Conservation (phyloP, 2,329 filamentous ascomycete genomes). For the Rhynchosporium graminicola region DNA sequence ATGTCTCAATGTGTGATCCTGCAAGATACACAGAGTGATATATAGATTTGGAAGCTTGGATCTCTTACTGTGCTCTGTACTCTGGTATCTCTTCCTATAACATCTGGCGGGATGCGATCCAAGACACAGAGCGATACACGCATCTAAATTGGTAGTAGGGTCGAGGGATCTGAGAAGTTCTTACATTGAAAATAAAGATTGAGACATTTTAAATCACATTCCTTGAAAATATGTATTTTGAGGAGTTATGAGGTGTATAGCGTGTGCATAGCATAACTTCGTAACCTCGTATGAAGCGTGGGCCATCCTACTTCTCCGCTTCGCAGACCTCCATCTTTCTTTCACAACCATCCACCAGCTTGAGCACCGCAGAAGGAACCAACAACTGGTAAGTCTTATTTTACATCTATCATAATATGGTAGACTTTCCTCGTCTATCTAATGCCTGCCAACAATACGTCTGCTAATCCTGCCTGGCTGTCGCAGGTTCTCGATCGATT, state of each 20-base stretch:
- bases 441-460: slow-evolving; percentile 19
- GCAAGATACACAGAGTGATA: background rate
- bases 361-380: slow-evolving; percentile 27
- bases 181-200: slow-evolving; percentile 22
- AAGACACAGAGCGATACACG: background rate
- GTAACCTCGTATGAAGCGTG: slow-evolving; percentile 21
- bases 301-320: slow-evolving; percentile 28
- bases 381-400: slow-evolving; percentile 31
- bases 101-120: slow-evolving; percentile 7
- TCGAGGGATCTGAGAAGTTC: background rate
- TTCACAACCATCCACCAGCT: slow-evolving; percentile 19
- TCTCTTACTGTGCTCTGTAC: slow-evolving; percentile 13
- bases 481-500: slow-evolving; percentile 35
- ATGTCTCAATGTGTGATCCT: slow-evolving; percentile 18
- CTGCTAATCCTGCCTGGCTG: slow-evolving; percentile 30
- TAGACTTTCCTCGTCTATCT: slow-evolving; percentile 22
- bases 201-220: slow-evolving; percentile 28
- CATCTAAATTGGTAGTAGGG: slow-evolving; percentile 17
- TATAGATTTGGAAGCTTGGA: background rate
- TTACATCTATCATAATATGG: slow-evolving; percentile 21
- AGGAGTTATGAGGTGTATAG: slow-evolving; percentile 28
- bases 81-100: slow-evolving; percentile 13
- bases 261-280: slow-evolving; percentile 26
- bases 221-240: slow-evolving; percentile 27
- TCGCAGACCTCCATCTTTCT: slow-evolving; percentile 19